Percentiles rank a stretch among this genome's conserved stretches.
These are phyloP conservation scores for Penicillium sclerotigenum DNA, from an alignment of 2,329 filamentous ascomycete species.

Conservation along the genomic window DNA sequence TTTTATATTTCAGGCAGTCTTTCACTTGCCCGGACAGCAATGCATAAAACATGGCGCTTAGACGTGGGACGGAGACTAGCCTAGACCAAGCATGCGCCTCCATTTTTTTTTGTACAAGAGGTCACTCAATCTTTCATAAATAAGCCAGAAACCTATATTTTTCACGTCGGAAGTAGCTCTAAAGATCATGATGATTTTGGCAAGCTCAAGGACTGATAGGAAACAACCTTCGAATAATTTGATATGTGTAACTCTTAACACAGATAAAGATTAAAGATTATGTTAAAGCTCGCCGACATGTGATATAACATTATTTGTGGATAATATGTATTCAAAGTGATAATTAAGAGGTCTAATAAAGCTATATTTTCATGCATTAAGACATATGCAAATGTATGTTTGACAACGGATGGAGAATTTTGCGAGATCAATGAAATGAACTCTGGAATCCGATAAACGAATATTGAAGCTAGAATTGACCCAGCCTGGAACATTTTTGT, in stretches of 20 bases:
- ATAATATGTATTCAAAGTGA: too few relatives aligned
- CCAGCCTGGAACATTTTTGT: neutral
- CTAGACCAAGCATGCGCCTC: neutral
- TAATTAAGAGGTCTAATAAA: neutral
- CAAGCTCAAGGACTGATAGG: too few relatives aligned
- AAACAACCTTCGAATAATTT: too few relatives aligned
- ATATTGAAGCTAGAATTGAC: neutral
- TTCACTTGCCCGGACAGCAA: neutral
- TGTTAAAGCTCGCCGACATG: neutral
- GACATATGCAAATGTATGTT: neutral
- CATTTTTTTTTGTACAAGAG: too few relatives aligned
- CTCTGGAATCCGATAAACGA: neutral
- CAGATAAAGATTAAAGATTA: too few relatives aligned
- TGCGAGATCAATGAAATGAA: neutral
- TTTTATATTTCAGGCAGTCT: neutral
- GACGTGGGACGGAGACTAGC: neutral
- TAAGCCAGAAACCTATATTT: neutral
- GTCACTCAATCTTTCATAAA: neutral
- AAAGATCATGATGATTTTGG: too few relatives aligned
- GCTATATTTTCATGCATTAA: neutral
- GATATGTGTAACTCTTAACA: too few relatives aligned
- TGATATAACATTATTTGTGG: neutral
- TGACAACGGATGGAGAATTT: neutral
- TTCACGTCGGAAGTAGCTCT: too few relatives aligned
- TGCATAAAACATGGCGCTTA: conserved; percentile 6